Conservation (phyloP, 441 rosid species). For the Erodium moschatum region DNA sequence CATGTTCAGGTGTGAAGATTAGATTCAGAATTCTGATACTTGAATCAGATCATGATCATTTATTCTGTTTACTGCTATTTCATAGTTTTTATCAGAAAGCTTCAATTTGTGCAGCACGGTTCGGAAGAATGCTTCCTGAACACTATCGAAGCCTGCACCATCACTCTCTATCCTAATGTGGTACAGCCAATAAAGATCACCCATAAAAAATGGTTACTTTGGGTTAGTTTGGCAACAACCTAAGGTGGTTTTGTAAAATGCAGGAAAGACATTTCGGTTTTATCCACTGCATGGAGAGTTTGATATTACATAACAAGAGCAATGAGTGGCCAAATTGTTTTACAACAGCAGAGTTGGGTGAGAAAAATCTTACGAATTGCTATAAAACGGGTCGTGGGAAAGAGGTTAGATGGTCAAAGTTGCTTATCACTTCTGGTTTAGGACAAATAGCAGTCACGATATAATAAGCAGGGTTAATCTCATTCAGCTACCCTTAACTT, state of each 20-base stretch:
- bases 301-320: slow-evolving; percentile 25
- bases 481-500: too few species aligned
- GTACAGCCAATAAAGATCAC: slow-evolving; percentile 21
- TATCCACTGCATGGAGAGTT: slow-evolving; percentile 38
- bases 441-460: neutral
- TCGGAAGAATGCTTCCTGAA: slow-evolving; percentile 36
- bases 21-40: neutral
- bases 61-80: too few species aligned
- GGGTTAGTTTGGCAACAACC: neutral
- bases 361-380: slow-evolving; percentile 27
- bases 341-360: slow-evolving; percentile 25
- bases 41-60: neutral
- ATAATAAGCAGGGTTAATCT: too few species aligned
- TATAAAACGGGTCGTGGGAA: slow-evolving; percentile 29
- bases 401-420: slow-evolving; percentile 23
- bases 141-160: slow-evolving; percentile 43
- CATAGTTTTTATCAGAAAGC: too few species aligned
- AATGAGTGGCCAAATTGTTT: slow-evolving; percentile 35
- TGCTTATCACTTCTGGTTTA: neutral
- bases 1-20: too few species aligned
- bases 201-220: neutral
- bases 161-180: slow-evolving; percentile 30
- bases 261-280: slow-evolving; percentile 38
- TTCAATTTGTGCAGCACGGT: slow-evolving; percentile 37
- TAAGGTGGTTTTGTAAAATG: neutral